Conservation (phyloP, 2,329 filamentous ascomycete genomes). For the Xylariaceae sp. region DNA sequence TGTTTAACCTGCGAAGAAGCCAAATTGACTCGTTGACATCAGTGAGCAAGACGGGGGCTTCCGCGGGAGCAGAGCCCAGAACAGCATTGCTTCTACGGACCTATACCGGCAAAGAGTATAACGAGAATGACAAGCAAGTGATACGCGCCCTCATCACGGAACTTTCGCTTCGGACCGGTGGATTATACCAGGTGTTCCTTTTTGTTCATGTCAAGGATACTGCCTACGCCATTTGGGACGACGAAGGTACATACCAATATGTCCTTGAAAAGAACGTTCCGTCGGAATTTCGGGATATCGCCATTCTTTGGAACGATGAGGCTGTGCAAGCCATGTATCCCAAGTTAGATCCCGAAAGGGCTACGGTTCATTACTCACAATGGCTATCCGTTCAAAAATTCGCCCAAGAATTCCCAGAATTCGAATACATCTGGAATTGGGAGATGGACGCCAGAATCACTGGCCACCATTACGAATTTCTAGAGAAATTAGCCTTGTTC, state of each 20-base stretch:
- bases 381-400: slow-evolving; percentile 75
- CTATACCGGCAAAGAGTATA: slow-evolving; percentile 71
- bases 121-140: slow-evolving; percentile 72
- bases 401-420: slow-evolving; percentile 70
- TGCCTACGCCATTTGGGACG: slow-evolving; percentile 53
- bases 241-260: slow-evolving; percentile 52
- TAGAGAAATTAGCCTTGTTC: slow-evolving; percentile 61
- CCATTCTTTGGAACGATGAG: slow-evolving; percentile 69
- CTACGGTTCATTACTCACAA: slow-evolving; percentile 56
- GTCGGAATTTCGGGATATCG: slow-evolving; percentile 64
- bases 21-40: background rate
- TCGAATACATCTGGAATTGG: slow-evolving; percentile 83
- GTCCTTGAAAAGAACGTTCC: slow-evolving; percentile 62
- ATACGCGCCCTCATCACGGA: slow-evolving; percentile 78
- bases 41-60: background rate
- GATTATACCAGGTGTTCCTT: slow-evolving; percentile 76
- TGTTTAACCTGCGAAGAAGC: background rate
- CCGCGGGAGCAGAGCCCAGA: slow-evolving; percentile 38
- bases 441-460: slow-evolving; percentile 78
- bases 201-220: slow-evolving; percentile 73
- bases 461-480: slow-evolving; percentile 77
- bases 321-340: slow-evolving; percentile 77
- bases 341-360: slow-evolving; percentile 55
- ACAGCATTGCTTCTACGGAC: slow-evolving; percentile 74
- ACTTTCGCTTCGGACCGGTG: slow-evolving; percentile 68